Evolutionary conservation across 257 asterid species (phyloP).

Genomic region (Ophiorrhiza pumila): DNA sequence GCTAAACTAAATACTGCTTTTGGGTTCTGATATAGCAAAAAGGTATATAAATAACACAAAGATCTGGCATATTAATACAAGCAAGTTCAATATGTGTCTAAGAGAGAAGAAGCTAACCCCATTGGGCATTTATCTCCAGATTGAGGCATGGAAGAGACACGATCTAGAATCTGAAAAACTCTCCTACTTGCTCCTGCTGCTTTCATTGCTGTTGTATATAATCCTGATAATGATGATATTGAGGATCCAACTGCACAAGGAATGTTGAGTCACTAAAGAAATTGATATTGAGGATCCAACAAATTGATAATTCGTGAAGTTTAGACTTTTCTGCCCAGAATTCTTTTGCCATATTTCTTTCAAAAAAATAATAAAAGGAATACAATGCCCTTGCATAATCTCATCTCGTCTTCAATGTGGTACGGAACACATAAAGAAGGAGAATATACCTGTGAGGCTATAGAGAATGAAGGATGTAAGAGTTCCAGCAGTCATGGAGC

Average conservation of each 20-base stretch:
- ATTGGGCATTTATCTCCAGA: slow-evolving; percentile 66
- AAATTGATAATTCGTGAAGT: not conserved
- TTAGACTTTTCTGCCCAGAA: not conserved
- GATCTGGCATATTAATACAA: not conserved
- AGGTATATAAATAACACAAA: not conserved
- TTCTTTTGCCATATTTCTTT: not conserved
- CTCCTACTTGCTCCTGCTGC: slow-evolving; percentile 96
- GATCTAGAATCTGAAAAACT: slow-evolving; percentile 79
- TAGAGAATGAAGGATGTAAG: slow-evolving; percentile 86
- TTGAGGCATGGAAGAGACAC: slow-evolving; percentile 63
- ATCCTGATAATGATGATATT: slow-evolving; percentile 60
- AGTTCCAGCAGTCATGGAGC: slow-evolving; percentile 75
- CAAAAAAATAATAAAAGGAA: not conserved
- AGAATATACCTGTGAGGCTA: slow-evolving; percentile 65
- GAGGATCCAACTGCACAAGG: slow-evolving; percentile 68
- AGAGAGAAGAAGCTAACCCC: slow-evolving; percentile 45
- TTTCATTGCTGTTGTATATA: slow-evolving; percentile 75
- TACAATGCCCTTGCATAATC: not conserved
- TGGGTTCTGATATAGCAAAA: not conserved
- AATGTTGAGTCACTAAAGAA: slow-evolving; percentile 4
- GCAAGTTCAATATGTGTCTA: not conserved
- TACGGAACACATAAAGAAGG: not conserved
- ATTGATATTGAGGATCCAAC: slow-evolving; percentile 57
- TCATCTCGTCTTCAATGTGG: not conserved
- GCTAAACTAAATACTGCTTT: not conserved